Evolutionary conservation across 2,329 filamentous ascomycete genomes (phyloP), one percentile per base, ranked within the genome.

Genomic region (Aureobasidium sp.): DNA sequence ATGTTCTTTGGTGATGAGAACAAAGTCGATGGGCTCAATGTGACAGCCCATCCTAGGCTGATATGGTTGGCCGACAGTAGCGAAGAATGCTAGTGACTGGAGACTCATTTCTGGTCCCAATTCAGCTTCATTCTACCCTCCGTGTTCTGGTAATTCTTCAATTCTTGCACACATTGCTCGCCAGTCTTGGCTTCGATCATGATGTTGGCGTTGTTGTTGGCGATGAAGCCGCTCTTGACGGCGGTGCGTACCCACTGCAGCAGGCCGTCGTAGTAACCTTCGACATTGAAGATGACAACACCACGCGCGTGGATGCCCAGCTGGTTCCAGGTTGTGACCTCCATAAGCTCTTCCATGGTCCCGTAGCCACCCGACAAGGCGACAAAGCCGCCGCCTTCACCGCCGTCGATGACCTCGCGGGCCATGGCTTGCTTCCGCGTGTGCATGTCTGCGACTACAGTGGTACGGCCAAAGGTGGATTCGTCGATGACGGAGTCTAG

Each of bases 401-500:
- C 92, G 29, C 91, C 91, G 22, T 84, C 82, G 27, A 95, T 82
- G 17, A 97, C 91, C 73, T 93, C 89, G 68, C 85, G 81, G 7
- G 92, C 93, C 94, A 99, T 97, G 78, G 94, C 81, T 68, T 89
- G 85, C 80, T 99, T 99, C 66, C 94, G 85, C 45, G 90, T 92
- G 77, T 99, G 94, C 94, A 99, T 99, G 73, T 97, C 91, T 68
- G 85, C 82, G 31, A 97, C 94, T 9, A 97, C 85, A 0, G 91
- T 97, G 14, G 91, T 97, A 47, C 82, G 79, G 11, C 94, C 94
- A 72, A 90, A 99, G 5, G 85, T 74, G 5, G 76, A 70, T 71
- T 85, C 81, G 63, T 87, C 84, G 53, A 88, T 85, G 9, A 88
- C 76, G 33, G 68, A 68, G 73, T 66, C 71, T 68, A 54, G 67